Percentiles rank a stretch among this genome's conserved stretches.
Evolutionary conservation across 1,139 yeast species (phyloP).

Genomic region (Geotrichum candidum): DNA sequence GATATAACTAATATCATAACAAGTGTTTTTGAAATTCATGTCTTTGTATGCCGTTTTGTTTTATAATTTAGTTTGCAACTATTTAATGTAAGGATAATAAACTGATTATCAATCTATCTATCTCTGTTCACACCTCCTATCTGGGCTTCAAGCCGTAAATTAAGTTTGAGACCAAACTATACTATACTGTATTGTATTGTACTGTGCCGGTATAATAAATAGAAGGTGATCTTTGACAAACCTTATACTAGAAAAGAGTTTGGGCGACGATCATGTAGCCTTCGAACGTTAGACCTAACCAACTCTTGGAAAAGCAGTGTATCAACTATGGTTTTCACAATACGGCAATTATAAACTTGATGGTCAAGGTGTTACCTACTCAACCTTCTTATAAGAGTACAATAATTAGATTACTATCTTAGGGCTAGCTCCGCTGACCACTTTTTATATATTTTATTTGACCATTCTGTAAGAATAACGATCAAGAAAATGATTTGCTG

Average conservation of each 20-base stretch:
- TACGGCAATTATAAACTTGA: background rate
- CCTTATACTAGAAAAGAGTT: background rate
- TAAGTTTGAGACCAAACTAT: no score
- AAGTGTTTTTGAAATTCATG: no score
- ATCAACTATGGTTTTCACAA: background rate
- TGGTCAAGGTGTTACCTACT: background rate
- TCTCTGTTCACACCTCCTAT: no score
- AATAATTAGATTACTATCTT: background rate
- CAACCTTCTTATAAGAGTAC: background rate
- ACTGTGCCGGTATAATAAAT: background rate
- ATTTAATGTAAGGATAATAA: no score
- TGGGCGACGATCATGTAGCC: background rate
- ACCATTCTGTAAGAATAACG: background rate
- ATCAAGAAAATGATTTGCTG: background rate
- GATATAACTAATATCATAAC: no score
- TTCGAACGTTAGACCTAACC: background rate
- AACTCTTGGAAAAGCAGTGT: background rate
- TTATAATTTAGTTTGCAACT: no score
- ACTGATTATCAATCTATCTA: no score
- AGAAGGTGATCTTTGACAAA: background rate
- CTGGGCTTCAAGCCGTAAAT: no score
- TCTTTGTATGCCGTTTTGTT: no score
- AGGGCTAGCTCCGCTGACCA: background rate
- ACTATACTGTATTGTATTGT: background rate
- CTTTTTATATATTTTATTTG: background rate